Conservation (phyloP, 192 early-diverging fungal species). For the Kappamyces sp. region DNA sequence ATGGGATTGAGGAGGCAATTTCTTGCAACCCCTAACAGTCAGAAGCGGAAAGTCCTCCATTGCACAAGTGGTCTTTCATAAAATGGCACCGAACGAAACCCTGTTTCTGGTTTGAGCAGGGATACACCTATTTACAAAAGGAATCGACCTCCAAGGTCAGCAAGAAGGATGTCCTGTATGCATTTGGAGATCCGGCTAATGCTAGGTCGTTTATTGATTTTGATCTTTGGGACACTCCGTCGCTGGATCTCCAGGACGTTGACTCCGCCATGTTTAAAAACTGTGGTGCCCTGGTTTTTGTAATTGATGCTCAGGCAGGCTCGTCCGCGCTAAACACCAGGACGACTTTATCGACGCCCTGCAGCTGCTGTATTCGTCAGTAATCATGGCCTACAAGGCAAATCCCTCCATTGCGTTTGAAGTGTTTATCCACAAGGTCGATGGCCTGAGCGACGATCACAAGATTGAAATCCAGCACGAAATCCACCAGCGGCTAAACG, state of each 20-base stretch:
- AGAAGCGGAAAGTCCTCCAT: slow-evolving; percentile 85
- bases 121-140: too few species aligned
- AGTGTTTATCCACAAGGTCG: slow-evolving; percentile 95
- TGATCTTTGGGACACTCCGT: slow-evolving; percentile 88
- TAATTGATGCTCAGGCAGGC: slow-evolving; percentile 87
- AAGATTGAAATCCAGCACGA: slow-evolving; percentile 94
- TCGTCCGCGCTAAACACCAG: slow-evolving; percentile 18
- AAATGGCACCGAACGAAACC: slow-evolving; percentile 83
- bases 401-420: slow-evolving; percentile 86
- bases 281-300: slow-evolving; percentile 76
- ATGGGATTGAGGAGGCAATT: too few species aligned
- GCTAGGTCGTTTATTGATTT: slow-evolving; percentile 75
- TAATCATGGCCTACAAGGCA: slow-evolving; percentile 66
- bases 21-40: neutral
- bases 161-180: slow-evolving; percentile 64
- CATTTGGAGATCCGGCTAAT: slow-evolving; percentile 10
- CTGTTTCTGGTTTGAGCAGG: slow-evolving; percentile 48
- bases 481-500: slow-evolving; percentile 84
- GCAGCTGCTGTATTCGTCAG: slow-evolving; percentile 62
- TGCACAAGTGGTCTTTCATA: slow-evolving; percentile 78
- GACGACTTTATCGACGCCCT: slow-evolving; percentile 82
- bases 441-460: slow-evolving; percentile 90
- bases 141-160: slow-evolving; percentile 69
- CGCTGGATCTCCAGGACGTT: slow-evolving; percentile 76
- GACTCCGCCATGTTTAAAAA: slow-evolving; percentile 30